These are phyloP conservation scores for Cystobasidiaceae sp. DNA, from an alignment of 1,284 basidiomycete species.

Conservation along the genomic window DNA sequence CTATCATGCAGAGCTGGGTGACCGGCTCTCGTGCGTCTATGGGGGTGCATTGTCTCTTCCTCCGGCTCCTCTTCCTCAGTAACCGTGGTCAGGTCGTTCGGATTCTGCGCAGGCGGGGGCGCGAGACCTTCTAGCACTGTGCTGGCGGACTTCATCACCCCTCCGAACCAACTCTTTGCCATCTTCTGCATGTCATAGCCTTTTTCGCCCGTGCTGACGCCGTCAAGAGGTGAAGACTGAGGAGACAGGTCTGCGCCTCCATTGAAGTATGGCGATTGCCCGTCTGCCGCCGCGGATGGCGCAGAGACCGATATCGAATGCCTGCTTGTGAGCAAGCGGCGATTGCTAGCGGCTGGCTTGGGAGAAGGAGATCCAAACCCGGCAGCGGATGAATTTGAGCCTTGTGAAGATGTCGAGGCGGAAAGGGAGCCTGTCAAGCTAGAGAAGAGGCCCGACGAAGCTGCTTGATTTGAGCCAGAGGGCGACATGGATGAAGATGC, in stretches of 20 bases:
- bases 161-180: constrained; percentile 30
- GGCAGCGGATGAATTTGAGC: background rate
- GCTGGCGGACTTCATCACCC: constrained; percentile 26
- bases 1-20: background rate
- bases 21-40: background rate
- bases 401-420: constrained; percentile 11
- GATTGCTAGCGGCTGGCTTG: background rate
- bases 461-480: background rate
- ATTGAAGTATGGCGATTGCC: constrained; percentile 3
- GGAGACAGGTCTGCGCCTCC: constrained; percentile 16
- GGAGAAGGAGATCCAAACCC: constrained; percentile 1
- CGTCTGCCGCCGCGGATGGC: background rate
- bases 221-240: constrained; percentile 11
- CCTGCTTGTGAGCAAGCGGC: constrained; percentile 17
- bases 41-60: background rate
- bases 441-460: constrained; percentile 24
- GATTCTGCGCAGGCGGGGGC: constrained; percentile 9
- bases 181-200: constrained; percentile 23
- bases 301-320: constrained; percentile 13
- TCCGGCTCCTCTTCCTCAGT: constrained; percentile 27
- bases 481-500: constrained; percentile 6
- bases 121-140: constrained; percentile 15
- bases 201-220: background rate
- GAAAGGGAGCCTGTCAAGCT: constrained; percentile 7
- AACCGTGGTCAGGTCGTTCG: constrained; percentile 20